phyloP scores from a whole-genome alignment of 2,329 filamentous ascomycete species.

The Trichophaea hybrida region DNA sequence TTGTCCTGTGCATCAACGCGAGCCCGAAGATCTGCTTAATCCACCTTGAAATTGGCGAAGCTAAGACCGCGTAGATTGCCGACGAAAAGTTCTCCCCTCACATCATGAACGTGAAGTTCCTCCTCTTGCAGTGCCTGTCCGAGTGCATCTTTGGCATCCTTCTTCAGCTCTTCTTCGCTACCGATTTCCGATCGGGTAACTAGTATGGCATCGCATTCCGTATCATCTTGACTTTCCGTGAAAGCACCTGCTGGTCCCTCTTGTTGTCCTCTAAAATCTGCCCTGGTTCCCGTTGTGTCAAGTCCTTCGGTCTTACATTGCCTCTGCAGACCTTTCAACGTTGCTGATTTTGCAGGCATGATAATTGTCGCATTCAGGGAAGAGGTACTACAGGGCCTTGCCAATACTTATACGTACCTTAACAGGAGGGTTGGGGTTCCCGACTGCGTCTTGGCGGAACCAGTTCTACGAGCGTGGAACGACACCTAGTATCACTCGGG shows the following conservation, averaged over 20 bases:
- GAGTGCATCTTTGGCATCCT: constrained; percentile 5
- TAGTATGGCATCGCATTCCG: constrained; percentile 8
- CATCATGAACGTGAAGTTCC: neutral
- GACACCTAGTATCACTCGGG: too few species aligned
- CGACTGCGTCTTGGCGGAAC: neutral
- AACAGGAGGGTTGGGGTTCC: neutral
- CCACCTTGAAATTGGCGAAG: neutral
- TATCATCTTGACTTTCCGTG: neutral
- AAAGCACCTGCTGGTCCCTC: neutral
- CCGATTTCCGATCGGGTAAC: constrained; percentile 5
- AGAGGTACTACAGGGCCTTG: neutral
- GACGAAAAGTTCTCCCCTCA: constrained; percentile 1
- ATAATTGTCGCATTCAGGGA: too few species aligned
- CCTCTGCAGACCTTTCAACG: neutral
- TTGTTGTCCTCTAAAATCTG: neutral
- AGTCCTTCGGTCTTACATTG: too few species aligned
- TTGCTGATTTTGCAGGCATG: neutral
- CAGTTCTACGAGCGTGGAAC: too few species aligned
- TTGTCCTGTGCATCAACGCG: neutral
- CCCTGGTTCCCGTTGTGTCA: too few species aligned
- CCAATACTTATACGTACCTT: neutral
- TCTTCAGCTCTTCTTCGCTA: constrained; percentile 3
- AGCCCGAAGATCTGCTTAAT: neutral
- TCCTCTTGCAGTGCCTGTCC: constrained; percentile 1
- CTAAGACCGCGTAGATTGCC: neutral